A percentile compares a stretch with the other conserved stretches of the same genome.
Evolutionary conservation across 495 filamentous ascomycete species (phyloP).

Genomic region (Penicillium coprophilum): DNA sequence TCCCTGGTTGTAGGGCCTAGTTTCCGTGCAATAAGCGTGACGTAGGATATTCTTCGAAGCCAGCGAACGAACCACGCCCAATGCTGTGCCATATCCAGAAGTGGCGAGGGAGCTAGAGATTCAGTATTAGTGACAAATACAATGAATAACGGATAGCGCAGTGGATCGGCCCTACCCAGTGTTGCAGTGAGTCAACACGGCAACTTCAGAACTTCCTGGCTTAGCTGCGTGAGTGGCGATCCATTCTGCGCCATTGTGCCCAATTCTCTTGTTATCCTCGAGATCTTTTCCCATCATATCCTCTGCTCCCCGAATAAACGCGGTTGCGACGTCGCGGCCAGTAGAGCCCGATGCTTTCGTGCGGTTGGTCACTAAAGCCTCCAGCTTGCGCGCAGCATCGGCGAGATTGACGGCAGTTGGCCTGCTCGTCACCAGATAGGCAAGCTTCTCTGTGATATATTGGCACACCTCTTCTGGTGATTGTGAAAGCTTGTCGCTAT

Average conservation of each 20-base stretch:
- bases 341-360: conserved; percentile 34
- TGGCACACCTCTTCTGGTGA: conserved; percentile 57
- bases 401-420: conserved; percentile 94
- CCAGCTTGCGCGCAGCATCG: conserved; percentile 82
- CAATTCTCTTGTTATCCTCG: conserved; percentile 80
- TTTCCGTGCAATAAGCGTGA: conserved; percentile 94
- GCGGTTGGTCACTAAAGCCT: conserved; percentile 49
- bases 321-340: conserved; percentile 51
- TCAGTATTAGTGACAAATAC: conserved; percentile 8
- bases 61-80: conserved; percentile 90
- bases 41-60: conserved; percentile 60
- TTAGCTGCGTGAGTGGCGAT: conserved; percentile 53
- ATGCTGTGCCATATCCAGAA: conserved; percentile 91
- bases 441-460: conserved; percentile 70
- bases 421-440: conserved; percentile 80
- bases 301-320: conserved; percentile 78
- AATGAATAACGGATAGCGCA: conserved; percentile 7
- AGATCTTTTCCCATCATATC: conserved; percentile 86
- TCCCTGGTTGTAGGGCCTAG: conserved; percentile 96
- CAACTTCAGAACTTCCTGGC: conserved; percentile 49
- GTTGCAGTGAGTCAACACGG: conserved; percentile 94
- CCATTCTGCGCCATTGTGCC: conserved; percentile 80
- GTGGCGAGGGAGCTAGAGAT: conserved; percentile 80
- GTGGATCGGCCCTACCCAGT: conserved; percentile 65
- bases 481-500: conserved; percentile 28